Base-by-base conservation (phyloP, 257 asterid species). In the Nicotiana otophora region DNA sequence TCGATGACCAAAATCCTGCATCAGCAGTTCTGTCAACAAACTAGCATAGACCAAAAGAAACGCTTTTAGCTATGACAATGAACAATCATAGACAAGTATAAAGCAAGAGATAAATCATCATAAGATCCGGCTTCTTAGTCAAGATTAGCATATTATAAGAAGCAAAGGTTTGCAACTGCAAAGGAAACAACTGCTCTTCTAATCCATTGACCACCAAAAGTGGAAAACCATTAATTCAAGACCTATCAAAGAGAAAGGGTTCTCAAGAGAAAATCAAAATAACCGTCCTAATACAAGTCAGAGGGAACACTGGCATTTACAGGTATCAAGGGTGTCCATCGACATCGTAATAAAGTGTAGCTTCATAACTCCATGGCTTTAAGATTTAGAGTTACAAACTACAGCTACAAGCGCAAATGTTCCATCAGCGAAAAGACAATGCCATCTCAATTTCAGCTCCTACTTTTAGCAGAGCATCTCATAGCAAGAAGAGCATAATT, bases 1-100 rank as follows among this genome's bases (percentile, higher is more conserved):
- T 83, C 97, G 97, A 83, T 95, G 98, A 10, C 98, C 99, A 83
- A 90, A 95, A 78, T 95, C 99, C 99, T 95, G 96, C 97, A 92
- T 87, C 84, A 89, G 89, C 54, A 82, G 78, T 84, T 70, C 87
- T 75, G 84, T 60, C 84, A 84, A 46, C 28, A n/a, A 69, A 64
- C 72, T 78, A 54, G 15, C 53, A 84, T 63, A 63, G 23, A 61
- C 62, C 48, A 63, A 23, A 26, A 17, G n/a, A 46, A 42, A 28
- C 30, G 14, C 20, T n/a, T 19, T 42, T 36, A 70, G 58, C 57
- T 70, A 10, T 68, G 57, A 39, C 33, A 39, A 70, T 12, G 20
- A 70, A 20, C 78, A 70, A 70, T 70, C 57, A 39, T 10, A 70
- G 11, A 39, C 7, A 70, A 69, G 54, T 39, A 10, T 55, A 39